Conservation (phyloP, 129 eudicot species). For the Daucus carota region DH1_v3.0 NC_030385.2:45097001-45097500, state of each 20-base stretch:
- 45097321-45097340: background rate
- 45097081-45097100: too few species aligned
- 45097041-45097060: too few species aligned
- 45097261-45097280: background rate
- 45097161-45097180: background rate
- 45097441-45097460: conserved; percentile 42
- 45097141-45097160: background rate
- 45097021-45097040: too few species aligned
- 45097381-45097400: background rate
- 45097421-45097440: background rate
- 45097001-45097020: too few species aligned
- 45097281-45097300: background rate
- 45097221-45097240: background rate
- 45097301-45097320: background rate
- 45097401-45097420: background rate
- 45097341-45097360: background rate
- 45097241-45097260: background rate
- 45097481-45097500: conserved; percentile 88
- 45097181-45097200: background rate
- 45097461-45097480: conserved; percentile 85
- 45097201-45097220: background rate
- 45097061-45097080: too few species aligned
- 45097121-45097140: too few species aligned
- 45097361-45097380: background rate
- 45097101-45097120: too few species aligned